Evolutionary conservation across 768 basidiomycete genomes (phyloP).

Genomic region (Gloeostereum incarnatum): DNA sequence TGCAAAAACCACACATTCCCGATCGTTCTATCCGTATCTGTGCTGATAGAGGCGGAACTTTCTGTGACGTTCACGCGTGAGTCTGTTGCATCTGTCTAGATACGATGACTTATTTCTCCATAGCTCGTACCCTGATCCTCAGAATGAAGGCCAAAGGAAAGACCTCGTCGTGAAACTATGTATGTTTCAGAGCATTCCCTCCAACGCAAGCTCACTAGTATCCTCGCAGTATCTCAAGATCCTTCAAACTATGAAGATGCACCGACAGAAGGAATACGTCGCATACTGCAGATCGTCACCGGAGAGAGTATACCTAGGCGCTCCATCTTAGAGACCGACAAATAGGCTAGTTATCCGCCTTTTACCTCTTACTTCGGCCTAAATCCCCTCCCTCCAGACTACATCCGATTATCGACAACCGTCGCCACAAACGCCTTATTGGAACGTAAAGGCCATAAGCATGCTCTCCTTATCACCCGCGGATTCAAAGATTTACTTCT

Average conservation of each 20-base stretch:
- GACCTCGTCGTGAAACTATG: slow-evolving; percentile 89
- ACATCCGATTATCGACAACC: slow-evolving; percentile 87
- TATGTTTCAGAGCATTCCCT: slow-evolving; percentile 22
- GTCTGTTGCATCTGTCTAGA: slow-evolving; percentile 15
- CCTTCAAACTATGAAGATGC: slow-evolving; percentile 84
- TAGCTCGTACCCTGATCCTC: slow-evolving; percentile 71
- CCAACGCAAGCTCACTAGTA: not conserved
- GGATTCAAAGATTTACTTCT: slow-evolving; percentile 88
- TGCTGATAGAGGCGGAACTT: slow-evolving; percentile 87
- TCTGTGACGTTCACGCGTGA: slow-evolving; percentile 83
- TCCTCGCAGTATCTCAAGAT: slow-evolving; percentile 72
- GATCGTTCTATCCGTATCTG: slow-evolving; percentile 79
- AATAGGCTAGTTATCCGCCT: slow-evolving; percentile 82
- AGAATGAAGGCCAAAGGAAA: slow-evolving; percentile 46
- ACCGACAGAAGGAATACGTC: slow-evolving; percentile 87
- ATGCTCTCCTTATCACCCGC: slow-evolving; percentile 84
- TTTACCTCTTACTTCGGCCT: not conserved
- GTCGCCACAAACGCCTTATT: slow-evolving; percentile 95
- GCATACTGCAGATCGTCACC: slow-evolving; percentile 73
- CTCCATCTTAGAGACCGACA: slow-evolving; percentile 57
- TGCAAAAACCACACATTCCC: slow-evolving; percentile 33
- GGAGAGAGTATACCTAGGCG: slow-evolving; percentile 63
- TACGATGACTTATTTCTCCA: not conserved
- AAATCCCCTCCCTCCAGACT: slow-evolving; percentile 39
- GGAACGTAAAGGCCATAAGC: slow-evolving; percentile 89